Evolutionary conservation across 371 early-diverging fungal genomes (phyloP).

Genomic region (Mucor circinelloides): DNA sequence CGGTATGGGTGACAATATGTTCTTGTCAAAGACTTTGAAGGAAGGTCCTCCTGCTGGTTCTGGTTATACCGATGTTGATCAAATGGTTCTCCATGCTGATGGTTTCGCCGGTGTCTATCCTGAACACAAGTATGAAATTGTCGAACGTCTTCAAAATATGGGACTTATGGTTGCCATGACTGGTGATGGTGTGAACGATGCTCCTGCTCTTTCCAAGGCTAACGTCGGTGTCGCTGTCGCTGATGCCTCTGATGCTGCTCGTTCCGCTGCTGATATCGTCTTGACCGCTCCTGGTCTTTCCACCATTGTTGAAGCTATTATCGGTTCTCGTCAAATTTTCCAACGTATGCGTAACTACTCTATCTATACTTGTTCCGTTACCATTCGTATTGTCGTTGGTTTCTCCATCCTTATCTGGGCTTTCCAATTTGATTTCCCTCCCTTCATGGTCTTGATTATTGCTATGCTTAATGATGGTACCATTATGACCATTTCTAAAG

Average conservation of each 20-base stretch:
- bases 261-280: slow-evolving; percentile 77
- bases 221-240: slow-evolving; percentile 85
- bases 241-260: slow-evolving; percentile 76
- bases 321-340: slow-evolving; percentile 70
- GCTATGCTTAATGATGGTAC: slow-evolving; percentile 65
- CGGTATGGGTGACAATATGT: slow-evolving; percentile 74
- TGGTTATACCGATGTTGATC: slow-evolving; percentile 79
- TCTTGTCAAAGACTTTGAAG: slow-evolving; percentile 74
- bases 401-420: slow-evolving; percentile 60
- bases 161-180: slow-evolving; percentile 88
- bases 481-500: slow-evolving; percentile 63
- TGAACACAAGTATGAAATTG: slow-evolving; percentile 93
- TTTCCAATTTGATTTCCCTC: slow-evolving; percentile 64
- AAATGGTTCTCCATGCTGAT: slow-evolving; percentile 76
- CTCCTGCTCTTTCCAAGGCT: slow-evolving; percentile 89
- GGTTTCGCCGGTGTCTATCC: slow-evolving; percentile 93
- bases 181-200: slow-evolving; percentile 97
- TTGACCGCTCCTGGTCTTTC: slow-evolving; percentile 80
- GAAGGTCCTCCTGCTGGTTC: slow-evolving; percentile 68
- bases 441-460: slow-evolving; percentile 63
- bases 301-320: slow-evolving; percentile 68
- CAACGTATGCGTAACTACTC: slow-evolving; percentile 70
- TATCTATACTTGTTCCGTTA: slow-evolving; percentile 64
- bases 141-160: slow-evolving; percentile 83
- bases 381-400: slow-evolving; percentile 63